phyloP scores from a whole-genome alignment of 2,329 filamentous ascomycete genomes.

The Pseudocercospora pini-densiflorae region DNA sequence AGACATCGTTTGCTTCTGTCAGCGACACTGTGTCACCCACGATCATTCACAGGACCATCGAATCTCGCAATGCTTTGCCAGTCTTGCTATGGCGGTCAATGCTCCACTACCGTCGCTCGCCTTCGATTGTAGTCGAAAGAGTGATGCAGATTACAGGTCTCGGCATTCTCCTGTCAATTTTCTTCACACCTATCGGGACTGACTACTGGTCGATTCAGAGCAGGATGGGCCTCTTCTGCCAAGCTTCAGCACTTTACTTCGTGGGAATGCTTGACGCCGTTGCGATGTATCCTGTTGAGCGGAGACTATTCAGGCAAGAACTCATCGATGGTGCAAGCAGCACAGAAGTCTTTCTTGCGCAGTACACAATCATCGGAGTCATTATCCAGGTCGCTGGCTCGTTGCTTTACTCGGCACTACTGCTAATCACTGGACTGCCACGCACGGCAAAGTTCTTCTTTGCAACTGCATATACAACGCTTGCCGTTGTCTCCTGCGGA shows the following conservation, averaged over 20 bases:
- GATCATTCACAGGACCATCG: too few relatives aligned
- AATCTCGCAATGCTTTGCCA: too few relatives aligned
- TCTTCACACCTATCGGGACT: not conserved
- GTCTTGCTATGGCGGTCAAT: not conserved
- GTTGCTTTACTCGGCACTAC: not conserved
- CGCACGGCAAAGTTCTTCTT: not conserved
- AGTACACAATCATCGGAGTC: not conserved
- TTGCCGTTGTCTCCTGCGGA: not conserved
- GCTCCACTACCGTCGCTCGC: not conserved
- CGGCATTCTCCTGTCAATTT: not conserved
- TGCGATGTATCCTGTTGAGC: too few relatives aligned
- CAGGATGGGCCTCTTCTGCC: not conserved
- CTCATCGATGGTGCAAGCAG: not conserved
- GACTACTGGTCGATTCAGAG: not conserved
- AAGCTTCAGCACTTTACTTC: not conserved
- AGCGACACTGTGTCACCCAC: too few relatives aligned
- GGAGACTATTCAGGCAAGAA: too few relatives aligned
- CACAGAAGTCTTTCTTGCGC: not conserved
- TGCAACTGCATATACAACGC: not conserved
- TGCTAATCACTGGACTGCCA: not conserved
- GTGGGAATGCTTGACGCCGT: too few relatives aligned
- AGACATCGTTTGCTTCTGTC: too few relatives aligned
- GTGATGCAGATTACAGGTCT: not conserved
- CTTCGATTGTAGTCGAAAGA: not conserved
- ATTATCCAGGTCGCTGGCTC: not conserved